Evolutionary conservation across 2,329 filamentous ascomycete species (phyloP), one percentile per base, ranked within the genome.

Genomic region (Colletotrichum horii): DNA sequence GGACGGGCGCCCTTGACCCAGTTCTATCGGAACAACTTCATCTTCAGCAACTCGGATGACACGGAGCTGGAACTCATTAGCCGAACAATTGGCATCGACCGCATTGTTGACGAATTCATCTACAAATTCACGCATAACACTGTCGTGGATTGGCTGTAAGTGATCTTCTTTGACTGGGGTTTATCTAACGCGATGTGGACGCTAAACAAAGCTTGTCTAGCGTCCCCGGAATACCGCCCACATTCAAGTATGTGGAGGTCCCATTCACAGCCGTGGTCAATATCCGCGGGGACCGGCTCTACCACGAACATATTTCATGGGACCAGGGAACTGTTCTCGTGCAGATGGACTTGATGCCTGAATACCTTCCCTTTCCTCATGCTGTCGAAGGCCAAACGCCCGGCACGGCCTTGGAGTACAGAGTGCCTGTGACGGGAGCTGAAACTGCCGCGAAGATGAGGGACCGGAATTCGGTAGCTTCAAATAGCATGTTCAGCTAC

Each of bases 91-190:
- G 94, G 94, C 0, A 88, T 93, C 1, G 94, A 96, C 79, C 89
- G 94, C 0, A 88, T 96, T 0, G 89, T 95, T 2, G 93, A 95
- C 77, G 93, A 94, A 80, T 94, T 94, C 77, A 87, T 94, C n/a
- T 91, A 91, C 80, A 89, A 86, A 24, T 89, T 93, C 68, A 94
- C 92, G 0, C 93, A 95, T 78, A 87, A 90, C 71, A 87, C 12
- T 22, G 22, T 52, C 43, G 43, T 83, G 19, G 85, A 88, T n/a
- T 64, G 30, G 43, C 43, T 52, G 43, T 52, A 22, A 52, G 43
- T 52, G 43, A 14, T 24, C 43, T 14, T 52, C n/a, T 52, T 6
- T 24, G n/a, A 52, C 43, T 22, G 12, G 43, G 43, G 43, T 85
- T 94, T 3, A 92, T 94, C 80, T 95, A 93, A 93, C 85, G 95